Evolutionary conservation across 2,329 filamentous ascomycete species (phyloP).

Genomic region (Fusarium coicis): DNA sequence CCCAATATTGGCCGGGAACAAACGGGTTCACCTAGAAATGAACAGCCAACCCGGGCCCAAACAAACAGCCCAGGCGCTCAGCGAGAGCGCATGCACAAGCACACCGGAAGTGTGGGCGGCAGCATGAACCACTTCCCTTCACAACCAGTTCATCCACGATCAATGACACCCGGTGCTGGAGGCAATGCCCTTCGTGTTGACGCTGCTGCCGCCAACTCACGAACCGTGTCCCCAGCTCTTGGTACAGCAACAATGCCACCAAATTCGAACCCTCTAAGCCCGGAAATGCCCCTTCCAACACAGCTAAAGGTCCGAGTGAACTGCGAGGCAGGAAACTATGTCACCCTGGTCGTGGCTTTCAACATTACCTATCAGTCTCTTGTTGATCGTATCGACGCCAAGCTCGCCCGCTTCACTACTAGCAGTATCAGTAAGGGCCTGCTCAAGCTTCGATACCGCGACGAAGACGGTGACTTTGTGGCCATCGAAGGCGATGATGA

Average conservation of each 20-base stretch:
- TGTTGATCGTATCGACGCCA: conserved; percentile 95
- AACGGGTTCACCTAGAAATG: conserved; percentile 79
- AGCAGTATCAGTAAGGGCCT: conserved; percentile 85
- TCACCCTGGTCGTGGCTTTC: conserved; percentile 94
- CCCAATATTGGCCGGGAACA: conserved; percentile 79
- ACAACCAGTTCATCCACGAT: conserved; percentile 64
- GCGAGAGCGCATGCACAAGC: conserved; percentile 66
- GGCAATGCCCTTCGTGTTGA: conserved; percentile 53
- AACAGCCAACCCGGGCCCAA: conserved; percentile 73
- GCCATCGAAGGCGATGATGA: conserved; percentile 96
- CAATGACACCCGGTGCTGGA: conserved; percentile 55
- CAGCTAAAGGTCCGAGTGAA: conserved; percentile 97
- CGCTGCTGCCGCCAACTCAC: conserved; percentile 52
- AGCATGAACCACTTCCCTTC: conserved; percentile 67
- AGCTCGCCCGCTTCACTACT: conserved; percentile 86
- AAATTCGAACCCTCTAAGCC: conserved; percentile 49
- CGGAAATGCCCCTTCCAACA: conserved; percentile 67
- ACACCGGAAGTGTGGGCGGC: conserved; percentile 60
- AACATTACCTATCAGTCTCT: conserved; percentile 95
- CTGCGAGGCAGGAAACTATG: conserved; percentile 84
- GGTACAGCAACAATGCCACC: conserved; percentile 48
- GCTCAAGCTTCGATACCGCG: conserved; percentile 88
- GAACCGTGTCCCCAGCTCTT: conserved; percentile 60
- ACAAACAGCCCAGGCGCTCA: conserved; percentile 78
- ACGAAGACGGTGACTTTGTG: conserved; percentile 92